Conservation (phyloP, 495 filamentous ascomycete species). For the Hapsidospora chrysogenum region DNA sequence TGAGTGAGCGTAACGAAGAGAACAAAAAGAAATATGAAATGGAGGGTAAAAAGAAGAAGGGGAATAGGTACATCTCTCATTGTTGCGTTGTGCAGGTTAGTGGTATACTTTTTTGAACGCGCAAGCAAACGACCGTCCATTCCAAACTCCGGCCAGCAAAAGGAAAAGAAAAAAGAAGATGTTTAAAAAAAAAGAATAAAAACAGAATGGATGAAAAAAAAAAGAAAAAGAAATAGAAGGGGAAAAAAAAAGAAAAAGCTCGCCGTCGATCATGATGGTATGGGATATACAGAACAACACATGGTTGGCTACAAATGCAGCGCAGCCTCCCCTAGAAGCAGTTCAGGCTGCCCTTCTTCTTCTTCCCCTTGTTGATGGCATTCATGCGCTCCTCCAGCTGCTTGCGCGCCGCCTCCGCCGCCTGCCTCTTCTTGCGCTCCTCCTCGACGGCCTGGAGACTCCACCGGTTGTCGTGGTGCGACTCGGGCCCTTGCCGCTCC, state of each 20-base stretch:
- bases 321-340: slow-evolving; percentile 53
- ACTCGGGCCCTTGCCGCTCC: slow-evolving; percentile 17
- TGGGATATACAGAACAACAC: too few species aligned
- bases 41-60: background rate
- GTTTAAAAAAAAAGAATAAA: background rate
- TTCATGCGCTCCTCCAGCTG: slow-evolving; percentile 91
- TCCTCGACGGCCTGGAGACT: slow-evolving; percentile 89
- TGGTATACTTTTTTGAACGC: background rate
- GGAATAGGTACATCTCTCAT: background rate
- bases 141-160: background rate
- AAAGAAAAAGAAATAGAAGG: slow-evolving; percentile 4
- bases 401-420: slow-evolving; percentile 74
- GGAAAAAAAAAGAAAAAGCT: slow-evolving; percentile 6
- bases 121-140: background rate
- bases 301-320: too few species aligned
- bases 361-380: slow-evolving; percentile 86
- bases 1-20: background rate
- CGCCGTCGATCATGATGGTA: too few species aligned
- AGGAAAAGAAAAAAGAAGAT: background rate
- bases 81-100: background rate
- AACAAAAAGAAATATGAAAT: background rate
- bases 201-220: slow-evolving; percentile 1
- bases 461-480: slow-evolving; percentile 44
- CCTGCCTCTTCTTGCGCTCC: slow-evolving; percentile 68
- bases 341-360: slow-evolving; percentile 90